phyloP scores from a whole-genome alignment of 805 yeast genomes.

The Cephaloascus albidus region DNA sequence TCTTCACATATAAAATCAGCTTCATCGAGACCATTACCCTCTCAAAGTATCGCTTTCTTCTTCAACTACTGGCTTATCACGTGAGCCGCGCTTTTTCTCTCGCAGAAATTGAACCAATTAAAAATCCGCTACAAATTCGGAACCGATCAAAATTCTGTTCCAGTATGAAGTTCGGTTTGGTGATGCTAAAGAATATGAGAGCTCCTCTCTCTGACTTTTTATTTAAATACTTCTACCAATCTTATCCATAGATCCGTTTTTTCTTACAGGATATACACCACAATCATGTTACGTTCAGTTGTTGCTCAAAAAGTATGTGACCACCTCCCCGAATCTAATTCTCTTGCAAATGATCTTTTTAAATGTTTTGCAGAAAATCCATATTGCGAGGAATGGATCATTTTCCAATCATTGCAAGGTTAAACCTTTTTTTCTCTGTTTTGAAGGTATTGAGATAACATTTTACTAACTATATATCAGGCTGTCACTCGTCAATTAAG shows the following conservation, averaged over 20 bases:
- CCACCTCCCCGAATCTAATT: neutral
- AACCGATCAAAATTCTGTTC: too few relatives aligned
- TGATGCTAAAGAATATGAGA: neutral
- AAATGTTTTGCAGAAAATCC: too few relatives aligned
- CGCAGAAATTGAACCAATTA: too few relatives aligned
- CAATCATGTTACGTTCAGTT: constrained; percentile 12
- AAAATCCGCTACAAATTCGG: neutral
- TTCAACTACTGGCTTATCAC: too few relatives aligned
- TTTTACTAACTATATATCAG: neutral
- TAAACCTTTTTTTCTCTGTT: too few relatives aligned
- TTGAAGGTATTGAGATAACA: too few relatives aligned
- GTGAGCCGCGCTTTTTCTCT: too few relatives aligned
- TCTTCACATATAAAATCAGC: too few relatives aligned
- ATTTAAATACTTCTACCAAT: neutral
- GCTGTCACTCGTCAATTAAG: neutral
- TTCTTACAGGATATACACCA: neutral
- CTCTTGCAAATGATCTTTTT: too few relatives aligned
- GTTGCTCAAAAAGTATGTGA: constrained; percentile 13
- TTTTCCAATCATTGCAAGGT: too few relatives aligned
- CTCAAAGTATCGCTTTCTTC: too few relatives aligned
- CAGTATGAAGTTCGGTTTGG: neutral
- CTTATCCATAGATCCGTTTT: constrained; percentile 1
- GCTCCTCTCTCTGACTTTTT: neutral
- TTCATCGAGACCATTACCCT: neutral
- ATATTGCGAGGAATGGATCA: too few relatives aligned